Evolutionary conservation across 1,139 yeast species (phyloP), one percentile per base, ranked within the genome.

Genomic region (Trichomonascaceae sp.): DNA sequence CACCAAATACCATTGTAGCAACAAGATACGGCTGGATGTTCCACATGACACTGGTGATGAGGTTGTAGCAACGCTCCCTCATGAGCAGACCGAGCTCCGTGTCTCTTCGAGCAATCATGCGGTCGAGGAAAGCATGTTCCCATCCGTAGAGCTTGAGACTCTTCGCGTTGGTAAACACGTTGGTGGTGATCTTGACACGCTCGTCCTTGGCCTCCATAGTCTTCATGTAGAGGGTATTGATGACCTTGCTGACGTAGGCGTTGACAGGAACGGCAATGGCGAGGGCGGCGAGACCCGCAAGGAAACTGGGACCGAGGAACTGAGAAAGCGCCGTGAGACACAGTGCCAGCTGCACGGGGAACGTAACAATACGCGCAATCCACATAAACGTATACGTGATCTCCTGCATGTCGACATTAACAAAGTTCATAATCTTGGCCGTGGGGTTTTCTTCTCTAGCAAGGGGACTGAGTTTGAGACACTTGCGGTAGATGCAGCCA

Each of bases 381-480:
- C 68, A 67, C 39, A 65, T 67, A 4, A 72, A 58, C 35, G 72
- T 54, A 17, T 62, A 65, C 42, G 69, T 80, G 32, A 74, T 63
- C 44, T 73, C 72, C 56, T 80, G 93, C 5, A 87, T 77, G 61
- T 89, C 98, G 29, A 51, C 49, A 2, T 53, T 42, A 52, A 51
- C 45, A 25, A 87, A 66, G 51, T 87, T 89, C 39, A 89, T 97
- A 50, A 89, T 84, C 53, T 87, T 96, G 50, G 97, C 96, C 8
- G 94, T 81, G 23, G 81, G 73, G 34, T 81, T 74, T 36, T 70
- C 65, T 41, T 73, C 77, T 36, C 81, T 75, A 1, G 92, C 74
- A 46, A 82, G 93, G 47, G 75, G 78, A 1, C 94, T 80, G 39
- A 89, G 65, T 4, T 68, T 71, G 42, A 89, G 60, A 0, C 96